These are phyloP conservation scores for Pilatotrama ljubarskyi DNA, from an alignment of 768 basidiomycete genomes.

Conservation along the genomic window DNA sequence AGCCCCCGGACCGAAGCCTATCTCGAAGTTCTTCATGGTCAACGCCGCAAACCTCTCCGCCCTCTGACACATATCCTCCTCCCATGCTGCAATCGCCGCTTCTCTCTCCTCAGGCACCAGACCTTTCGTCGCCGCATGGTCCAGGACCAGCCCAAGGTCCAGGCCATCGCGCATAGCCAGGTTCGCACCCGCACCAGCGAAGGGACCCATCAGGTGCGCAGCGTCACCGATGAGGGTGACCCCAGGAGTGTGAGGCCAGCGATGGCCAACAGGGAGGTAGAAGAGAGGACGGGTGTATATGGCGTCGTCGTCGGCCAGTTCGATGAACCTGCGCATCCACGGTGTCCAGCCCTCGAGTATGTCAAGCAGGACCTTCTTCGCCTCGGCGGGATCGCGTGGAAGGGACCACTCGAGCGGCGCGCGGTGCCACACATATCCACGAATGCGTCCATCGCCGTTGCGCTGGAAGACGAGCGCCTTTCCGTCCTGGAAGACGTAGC, in stretches of 20 bases:
- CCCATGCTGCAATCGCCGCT: constrained; percentile 4
- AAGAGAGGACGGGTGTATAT: constrained; percentile 20
- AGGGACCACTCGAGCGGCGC: constrained; percentile 12
- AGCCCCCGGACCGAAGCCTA: too few relatives aligned
- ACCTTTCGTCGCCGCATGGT: constrained; percentile 1
- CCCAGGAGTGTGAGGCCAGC: constrained; percentile 16
- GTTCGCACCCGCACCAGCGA: constrained; percentile 41
- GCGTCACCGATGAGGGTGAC: constrained; percentile 30
- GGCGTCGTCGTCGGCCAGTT: constrained; percentile 6
- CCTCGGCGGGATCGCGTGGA: constrained; percentile 9
- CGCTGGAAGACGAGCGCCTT: constrained; percentile 35
- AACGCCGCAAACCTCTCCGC: constrained; percentile 3
- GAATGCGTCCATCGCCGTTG: constrained; percentile 30
- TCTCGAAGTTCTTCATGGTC: constrained; percentile 9
- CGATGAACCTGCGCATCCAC: constrained; percentile 14
- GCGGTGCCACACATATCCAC: constrained; percentile 16
- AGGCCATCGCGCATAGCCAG: constrained; percentile 34
- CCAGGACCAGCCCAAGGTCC: constrained; percentile 15
- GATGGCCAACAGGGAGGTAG: constrained; percentile 15
- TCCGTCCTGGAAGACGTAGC: constrained; percentile 29
- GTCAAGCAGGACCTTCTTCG: constrained; percentile 6
- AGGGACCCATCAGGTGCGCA: constrained; percentile 40
- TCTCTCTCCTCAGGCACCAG: constrained; percentile 2
- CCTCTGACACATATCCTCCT: constrained; percentile 3
- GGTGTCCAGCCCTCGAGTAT: constrained; percentile 11